Evolutionary conservation across 176 grass and related monocot species (phyloP).

Genomic region (Calamus simplicifolius): DNA sequence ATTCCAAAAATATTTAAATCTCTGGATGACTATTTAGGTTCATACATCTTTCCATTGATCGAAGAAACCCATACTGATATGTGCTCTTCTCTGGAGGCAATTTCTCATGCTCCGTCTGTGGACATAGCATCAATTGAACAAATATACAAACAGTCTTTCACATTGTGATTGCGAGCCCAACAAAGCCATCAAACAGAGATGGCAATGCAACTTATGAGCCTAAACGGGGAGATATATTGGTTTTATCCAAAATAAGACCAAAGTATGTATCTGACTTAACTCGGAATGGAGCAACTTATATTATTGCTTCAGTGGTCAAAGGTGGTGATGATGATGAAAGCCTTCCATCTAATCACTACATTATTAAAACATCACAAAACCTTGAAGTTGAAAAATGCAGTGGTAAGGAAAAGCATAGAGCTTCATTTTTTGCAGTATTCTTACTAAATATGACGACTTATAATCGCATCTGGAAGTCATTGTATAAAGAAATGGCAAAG

Average conservation of each 20-base stretch:
- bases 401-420: neutral
- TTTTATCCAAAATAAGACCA: slow-evolving; percentile 14
- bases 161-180: too few relatives aligned
- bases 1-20: slow-evolving; percentile 39
- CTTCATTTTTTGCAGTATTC: slow-evolving; percentile 14
- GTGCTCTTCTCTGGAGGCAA: slow-evolving; percentile 29
- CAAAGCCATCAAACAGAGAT: too few relatives aligned
- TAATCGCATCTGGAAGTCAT: slow-evolving; percentile 41
- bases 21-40: slow-evolving; percentile 30
- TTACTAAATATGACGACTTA: slow-evolving; percentile 46
- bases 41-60: slow-evolving; percentile 34
- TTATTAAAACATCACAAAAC: slow-evolving; percentile 20
- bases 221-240: slow-evolving; percentile 34
- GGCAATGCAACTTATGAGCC: slow-evolving; percentile 8
- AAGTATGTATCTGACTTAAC: slow-evolving; percentile 18
- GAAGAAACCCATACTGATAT: slow-evolving; percentile 57
- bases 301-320: slow-evolving; percentile 24
- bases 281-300: neutral
- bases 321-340: neutral
- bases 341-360: slow-evolving; percentile 13
- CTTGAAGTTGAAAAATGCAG: slow-evolving; percentile 1
- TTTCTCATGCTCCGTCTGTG: slow-evolving; percentile 35
- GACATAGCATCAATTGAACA: neutral
- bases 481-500: slow-evolving; percentile 33
- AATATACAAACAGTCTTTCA: too few relatives aligned